Evolutionary conservation across 2,329 filamentous ascomycete species (phyloP).

Genomic region (Incumbomyces lentus): DNA sequence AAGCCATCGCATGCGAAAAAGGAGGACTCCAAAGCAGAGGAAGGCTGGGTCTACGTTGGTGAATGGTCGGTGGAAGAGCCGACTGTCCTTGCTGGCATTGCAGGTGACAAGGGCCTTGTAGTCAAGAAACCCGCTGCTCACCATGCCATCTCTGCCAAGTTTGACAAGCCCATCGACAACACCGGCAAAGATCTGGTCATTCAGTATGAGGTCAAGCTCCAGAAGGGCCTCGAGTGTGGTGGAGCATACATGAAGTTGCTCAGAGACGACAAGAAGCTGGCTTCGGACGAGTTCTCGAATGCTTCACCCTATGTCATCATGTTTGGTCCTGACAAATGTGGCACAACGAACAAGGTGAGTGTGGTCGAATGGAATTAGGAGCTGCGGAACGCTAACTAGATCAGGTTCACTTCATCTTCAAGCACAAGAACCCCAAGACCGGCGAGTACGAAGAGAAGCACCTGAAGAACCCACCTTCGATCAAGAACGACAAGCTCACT

Average conservation of each 20-base stretch:
- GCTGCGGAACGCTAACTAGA: slow-evolving; percentile 4
- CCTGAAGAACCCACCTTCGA: slow-evolving; percentile 69
- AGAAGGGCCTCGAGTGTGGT: slow-evolving; percentile 94
- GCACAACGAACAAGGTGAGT: slow-evolving; percentile 88
- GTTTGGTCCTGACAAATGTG: slow-evolving; percentile 99
- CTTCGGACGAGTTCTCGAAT: slow-evolving; percentile 96
- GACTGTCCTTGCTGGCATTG: slow-evolving; percentile 76
- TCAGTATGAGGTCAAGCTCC: slow-evolving; percentile 98
- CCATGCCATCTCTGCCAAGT: slow-evolving; percentile 98
- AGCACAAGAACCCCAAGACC: slow-evolving; percentile 99
- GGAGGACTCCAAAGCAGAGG: slow-evolving; percentile 66
- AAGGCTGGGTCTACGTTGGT: slow-evolving; percentile 95
- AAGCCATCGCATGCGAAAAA: slow-evolving; percentile 95
- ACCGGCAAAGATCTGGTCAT: slow-evolving; percentile 95
- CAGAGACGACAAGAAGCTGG: slow-evolving; percentile 91
- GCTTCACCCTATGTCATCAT: slow-evolving; percentile 97
- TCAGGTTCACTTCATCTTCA: slow-evolving; percentile 85
- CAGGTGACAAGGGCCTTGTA: slow-evolving; percentile 91
- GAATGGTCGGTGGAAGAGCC: slow-evolving; percentile 97
- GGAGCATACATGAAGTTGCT: slow-evolving; percentile 99
- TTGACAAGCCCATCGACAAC: slow-evolving; percentile 91
- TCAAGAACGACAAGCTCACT: slow-evolving; percentile 81
- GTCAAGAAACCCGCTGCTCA: slow-evolving; percentile 97
- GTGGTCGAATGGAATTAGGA: not conserved
- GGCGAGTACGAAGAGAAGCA: slow-evolving; percentile 99